Evolutionary conservation across 2,329 filamentous ascomycete genomes (phyloP).

Genomic region (Hymenoscyphus scutula): DNA sequence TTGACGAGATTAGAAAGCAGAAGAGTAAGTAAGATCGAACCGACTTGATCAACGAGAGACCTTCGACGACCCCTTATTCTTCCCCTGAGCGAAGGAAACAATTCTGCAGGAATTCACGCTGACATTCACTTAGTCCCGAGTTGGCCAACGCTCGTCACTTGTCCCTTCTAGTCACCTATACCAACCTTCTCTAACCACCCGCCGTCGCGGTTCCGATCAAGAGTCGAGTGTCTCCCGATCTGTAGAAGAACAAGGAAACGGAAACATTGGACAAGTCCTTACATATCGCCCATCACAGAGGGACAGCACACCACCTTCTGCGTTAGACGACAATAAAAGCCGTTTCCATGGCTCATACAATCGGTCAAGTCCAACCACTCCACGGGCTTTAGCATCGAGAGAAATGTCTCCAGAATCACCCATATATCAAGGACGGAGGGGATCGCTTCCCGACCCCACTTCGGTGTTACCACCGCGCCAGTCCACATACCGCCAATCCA

Average conservation of each 20-base stretch:
- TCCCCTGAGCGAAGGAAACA: too few species aligned
- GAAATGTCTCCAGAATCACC: constrained; percentile 33
- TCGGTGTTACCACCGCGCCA: constrained; percentile 24
- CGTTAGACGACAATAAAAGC: constrained; percentile 27
- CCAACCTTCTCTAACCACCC: constrained; percentile 23
- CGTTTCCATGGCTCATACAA: constrained; percentile 26
- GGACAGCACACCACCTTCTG: constrained; percentile 21
- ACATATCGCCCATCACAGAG: constrained; percentile 29
- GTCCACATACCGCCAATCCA: constrained; percentile 35
- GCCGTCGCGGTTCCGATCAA: constrained; percentile 32
- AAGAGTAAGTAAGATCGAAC: constrained; percentile 25
- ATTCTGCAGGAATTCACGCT: neutral
- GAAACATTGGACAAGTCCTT: constrained; percentile 28
- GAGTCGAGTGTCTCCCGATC: constrained; percentile 25
- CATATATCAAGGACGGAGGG: constrained; percentile 28
- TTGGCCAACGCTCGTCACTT: constrained; percentile 31
- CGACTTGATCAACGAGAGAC: too few species aligned
- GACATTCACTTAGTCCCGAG: constrained; percentile 15
- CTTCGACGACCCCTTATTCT: neutral
- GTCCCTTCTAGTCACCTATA: constrained; percentile 25
- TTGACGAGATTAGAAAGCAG: constrained; percentile 25
- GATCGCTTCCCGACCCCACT: constrained; percentile 26
- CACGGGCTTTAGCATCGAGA: constrained; percentile 24
- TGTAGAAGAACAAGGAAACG: constrained; percentile 28
- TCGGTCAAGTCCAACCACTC: constrained; percentile 33